These are phyloP conservation scores for Phytophthora idaei DNA, from an alignment of 352 stramenopile species.

Conservation along the genomic window DNA sequence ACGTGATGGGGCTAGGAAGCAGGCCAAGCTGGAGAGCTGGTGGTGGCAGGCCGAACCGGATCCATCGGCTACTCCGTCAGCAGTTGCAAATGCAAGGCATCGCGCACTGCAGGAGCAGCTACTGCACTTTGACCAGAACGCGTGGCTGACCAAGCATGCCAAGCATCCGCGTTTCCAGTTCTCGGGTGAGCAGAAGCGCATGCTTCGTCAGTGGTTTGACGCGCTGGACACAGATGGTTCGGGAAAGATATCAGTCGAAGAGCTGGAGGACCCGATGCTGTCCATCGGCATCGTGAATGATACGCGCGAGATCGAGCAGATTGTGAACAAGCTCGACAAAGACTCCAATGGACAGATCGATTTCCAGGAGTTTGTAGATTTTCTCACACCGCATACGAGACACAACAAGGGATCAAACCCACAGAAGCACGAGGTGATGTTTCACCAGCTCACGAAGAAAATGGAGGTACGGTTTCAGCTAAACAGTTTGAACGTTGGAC, in stretches of 20 bases:
- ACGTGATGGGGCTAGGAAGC: conserved; percentile 7
- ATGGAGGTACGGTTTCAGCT: conserved; percentile 58
- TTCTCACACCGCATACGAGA: conserved; percentile 65
- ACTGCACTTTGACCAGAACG: conserved; percentile 65
- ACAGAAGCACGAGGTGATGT: conserved; percentile 73
- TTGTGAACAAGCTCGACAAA: conserved; percentile 69
- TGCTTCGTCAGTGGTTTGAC: conserved; percentile 82
- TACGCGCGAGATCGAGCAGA: conserved; percentile 60
- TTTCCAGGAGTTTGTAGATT: conserved; percentile 81
- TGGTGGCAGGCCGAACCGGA: conserved; percentile 48
- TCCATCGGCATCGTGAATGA: conserved; percentile 80
- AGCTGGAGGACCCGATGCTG: conserved; percentile 80
- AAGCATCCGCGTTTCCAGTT: conserved; percentile 72
- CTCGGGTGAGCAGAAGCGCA: conserved; percentile 71
- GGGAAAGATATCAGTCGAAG: conserved; percentile 78
- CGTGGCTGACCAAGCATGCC: conserved; percentile 69
- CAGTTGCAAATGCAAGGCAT: conserved; percentile 30
- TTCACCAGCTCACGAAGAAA: conserved; percentile 76
- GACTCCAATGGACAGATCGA: conserved; percentile 78
- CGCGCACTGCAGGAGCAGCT: conserved; percentile 55
- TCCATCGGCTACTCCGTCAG: conserved; percentile 6
- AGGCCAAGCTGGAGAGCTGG: conserved; percentile 7
- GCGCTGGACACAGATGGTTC: conserved; percentile 68
- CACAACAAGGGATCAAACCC: conserved; percentile 42
- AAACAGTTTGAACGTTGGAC: neutral